These are phyloP conservation scores for Aspergillus costaricaensis DNA, from an alignment of 2,329 filamentous ascomycete species.

Conservation along the genomic window DNA sequence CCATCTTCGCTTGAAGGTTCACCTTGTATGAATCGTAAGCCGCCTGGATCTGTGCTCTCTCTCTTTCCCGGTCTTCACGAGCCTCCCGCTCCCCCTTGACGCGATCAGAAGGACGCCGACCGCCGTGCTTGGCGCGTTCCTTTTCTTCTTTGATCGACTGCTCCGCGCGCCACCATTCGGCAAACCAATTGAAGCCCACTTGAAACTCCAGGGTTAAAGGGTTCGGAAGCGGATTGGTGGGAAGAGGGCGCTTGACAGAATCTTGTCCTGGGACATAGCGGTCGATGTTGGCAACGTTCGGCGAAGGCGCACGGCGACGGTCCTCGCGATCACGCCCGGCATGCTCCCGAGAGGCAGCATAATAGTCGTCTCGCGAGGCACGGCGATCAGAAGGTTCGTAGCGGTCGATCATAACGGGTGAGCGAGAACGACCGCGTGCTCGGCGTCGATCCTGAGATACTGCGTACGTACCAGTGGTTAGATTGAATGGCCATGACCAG, in stretches of 20 bases:
- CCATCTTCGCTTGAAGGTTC: constrained; percentile 71
- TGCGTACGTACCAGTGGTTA: constrained; percentile 12
- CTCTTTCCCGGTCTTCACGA: constrained; percentile 63
- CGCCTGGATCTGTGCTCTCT: constrained; percentile 63
- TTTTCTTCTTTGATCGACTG: constrained; percentile 65
- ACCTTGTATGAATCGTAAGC: constrained; percentile 68
- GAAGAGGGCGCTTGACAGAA: constrained; percentile 53
- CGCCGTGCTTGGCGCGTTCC: constrained; percentile 62
- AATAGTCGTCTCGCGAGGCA: constrained; percentile 59
- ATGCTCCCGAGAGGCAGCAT: constrained; percentile 46
- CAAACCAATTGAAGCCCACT: constrained; percentile 68
- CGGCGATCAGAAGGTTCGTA: constrained; percentile 62
- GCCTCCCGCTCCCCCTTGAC: constrained; percentile 64
- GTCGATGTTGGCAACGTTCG: constrained; percentile 60
- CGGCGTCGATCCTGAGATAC: constrained; percentile 48
- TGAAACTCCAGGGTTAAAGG: constrained; percentile 66
- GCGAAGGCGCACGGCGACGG: constrained; percentile 59
- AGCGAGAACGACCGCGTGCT: constrained; percentile 58
- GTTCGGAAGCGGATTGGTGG: constrained; percentile 61
- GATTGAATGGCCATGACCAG: background rate
- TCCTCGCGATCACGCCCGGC: constrained; percentile 58
- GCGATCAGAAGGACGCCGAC: constrained; percentile 55
- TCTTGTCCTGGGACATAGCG: constrained; percentile 67
- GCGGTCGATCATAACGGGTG: constrained; percentile 63
- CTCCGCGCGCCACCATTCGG: constrained; percentile 68